Conservation (phyloP, 306 rosid genomes). For the Prunus kanzakura region DNA sequence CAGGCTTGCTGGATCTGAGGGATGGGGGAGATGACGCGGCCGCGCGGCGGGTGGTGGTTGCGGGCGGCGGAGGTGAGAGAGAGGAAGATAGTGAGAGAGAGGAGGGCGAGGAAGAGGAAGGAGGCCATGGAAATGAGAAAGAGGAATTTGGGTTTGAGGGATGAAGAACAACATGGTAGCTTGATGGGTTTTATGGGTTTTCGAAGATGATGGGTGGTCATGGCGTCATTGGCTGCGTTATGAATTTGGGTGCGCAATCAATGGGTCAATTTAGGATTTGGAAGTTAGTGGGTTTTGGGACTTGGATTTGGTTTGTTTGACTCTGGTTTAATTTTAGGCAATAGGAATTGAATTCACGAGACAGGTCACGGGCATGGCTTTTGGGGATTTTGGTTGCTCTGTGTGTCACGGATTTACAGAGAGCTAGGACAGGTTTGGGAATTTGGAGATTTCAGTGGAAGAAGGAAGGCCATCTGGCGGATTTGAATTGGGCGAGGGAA, state of each 20-base stretch:
- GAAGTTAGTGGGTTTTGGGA: neutral
- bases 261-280: neutral
- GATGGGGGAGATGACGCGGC: neutral
- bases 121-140: constrained; percentile 60
- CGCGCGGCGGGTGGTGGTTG: neutral
- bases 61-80: constrained; percentile 44
- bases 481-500: too few species aligned
- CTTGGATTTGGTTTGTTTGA: neutral
- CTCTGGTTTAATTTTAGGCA: too few species aligned
- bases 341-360: neutral
- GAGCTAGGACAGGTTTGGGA: neutral
- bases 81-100: constrained; percentile 44
- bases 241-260: neutral
- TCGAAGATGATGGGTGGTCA: constrained; percentile 15
- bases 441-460: neutral
- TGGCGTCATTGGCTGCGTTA: neutral
- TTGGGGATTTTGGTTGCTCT: neutral
- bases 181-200: constrained; percentile 16
- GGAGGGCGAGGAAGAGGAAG: constrained; percentile 30
- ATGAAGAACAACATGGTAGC: neutral
- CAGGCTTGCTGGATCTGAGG: constrained; percentile 49
- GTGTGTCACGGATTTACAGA: neutral
- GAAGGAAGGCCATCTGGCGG: too few species aligned
- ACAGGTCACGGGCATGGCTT: neutral
- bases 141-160: constrained; percentile 31